These are phyloP conservation scores for Endocarpon pusillum DNA, from an alignment of 495 filamentous ascomycete genomes.

Conservation along the genomic window DNA sequence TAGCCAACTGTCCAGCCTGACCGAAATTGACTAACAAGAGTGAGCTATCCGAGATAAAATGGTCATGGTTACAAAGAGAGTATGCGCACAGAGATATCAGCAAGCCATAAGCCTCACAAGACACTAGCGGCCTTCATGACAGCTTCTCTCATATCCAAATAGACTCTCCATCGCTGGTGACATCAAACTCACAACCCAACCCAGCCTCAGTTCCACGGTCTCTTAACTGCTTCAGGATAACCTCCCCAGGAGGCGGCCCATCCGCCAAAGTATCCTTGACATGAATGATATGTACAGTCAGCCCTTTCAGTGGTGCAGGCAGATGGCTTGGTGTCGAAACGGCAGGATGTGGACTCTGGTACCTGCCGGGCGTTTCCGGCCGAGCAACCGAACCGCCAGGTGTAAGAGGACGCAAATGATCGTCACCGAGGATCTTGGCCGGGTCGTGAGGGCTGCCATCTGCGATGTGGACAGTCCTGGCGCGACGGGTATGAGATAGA, in stretches of 20 bases:
- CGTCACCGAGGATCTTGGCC: no score
- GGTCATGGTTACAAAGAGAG: no score
- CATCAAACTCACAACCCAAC: conserved; percentile 64
- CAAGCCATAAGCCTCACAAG: no score
- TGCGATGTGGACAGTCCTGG: neutral
- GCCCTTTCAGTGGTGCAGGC: conserved; percentile 27
- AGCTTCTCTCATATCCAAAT: conserved; percentile 25
- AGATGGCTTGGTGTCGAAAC: neutral
- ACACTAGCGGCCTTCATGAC: no score
- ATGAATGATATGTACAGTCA: conserved; percentile 63
- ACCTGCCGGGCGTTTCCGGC: neutral
- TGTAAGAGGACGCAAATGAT: no score
- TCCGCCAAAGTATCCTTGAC: conserved; percentile 60
- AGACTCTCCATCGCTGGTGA: conserved; percentile 39
- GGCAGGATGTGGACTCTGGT: neutral
- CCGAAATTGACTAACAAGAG: no score
- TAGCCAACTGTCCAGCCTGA: no score
- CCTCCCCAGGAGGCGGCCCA: conserved; percentile 40
- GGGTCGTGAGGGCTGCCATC: no score
- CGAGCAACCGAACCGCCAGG: neutral
- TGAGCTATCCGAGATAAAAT: no score
- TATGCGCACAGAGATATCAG: no score
- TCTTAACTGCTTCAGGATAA: conserved; percentile 49
- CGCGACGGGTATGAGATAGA: neutral
- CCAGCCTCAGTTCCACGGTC: conserved; percentile 39